Conservation (phyloP, 495 filamentous ascomycete species). For the Penicillium pulvis region DNA sequence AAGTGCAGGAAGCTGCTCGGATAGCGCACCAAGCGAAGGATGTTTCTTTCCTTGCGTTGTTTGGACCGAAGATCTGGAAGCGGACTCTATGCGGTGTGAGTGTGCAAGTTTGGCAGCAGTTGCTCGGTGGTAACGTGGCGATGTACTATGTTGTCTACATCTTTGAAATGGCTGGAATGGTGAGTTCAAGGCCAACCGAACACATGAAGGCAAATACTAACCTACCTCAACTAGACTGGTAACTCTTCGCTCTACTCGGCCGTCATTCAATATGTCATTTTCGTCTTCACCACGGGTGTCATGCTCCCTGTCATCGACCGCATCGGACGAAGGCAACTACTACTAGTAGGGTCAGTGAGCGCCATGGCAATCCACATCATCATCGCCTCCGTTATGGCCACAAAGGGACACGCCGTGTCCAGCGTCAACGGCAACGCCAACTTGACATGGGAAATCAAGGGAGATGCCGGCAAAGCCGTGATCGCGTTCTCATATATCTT, state of each 20-base stretch:
- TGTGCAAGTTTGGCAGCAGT: conserved; percentile 72
- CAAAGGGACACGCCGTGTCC: conserved; percentile 55
- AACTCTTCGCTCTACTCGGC: conserved; percentile 69
- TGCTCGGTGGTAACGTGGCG: conserved; percentile 66
- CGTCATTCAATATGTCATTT: conserved; percentile 73
- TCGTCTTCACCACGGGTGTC: conserved; percentile 68
- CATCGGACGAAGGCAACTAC: conserved; percentile 69
- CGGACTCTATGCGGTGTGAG: conserved; percentile 66
- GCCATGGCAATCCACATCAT: conserved; percentile 71
- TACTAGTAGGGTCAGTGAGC: conserved; percentile 66
- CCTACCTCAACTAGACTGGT: conserved; percentile 42
- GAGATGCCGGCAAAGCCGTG: conserved; percentile 64
- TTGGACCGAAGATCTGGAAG: conserved; percentile 67
- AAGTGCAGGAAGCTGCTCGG: conserved; percentile 62
- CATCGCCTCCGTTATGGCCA: conserved; percentile 55
- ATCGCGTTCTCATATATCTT: conserved; percentile 81
- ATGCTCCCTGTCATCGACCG: conserved; percentile 75
- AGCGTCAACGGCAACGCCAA: conserved; percentile 66
- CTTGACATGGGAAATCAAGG: conserved; percentile 63
- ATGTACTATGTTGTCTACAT: conserved; percentile 76
- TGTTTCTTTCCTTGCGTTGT: conserved; percentile 61
- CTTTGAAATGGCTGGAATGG: conserved; percentile 63
- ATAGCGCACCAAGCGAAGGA: conserved; percentile 53
- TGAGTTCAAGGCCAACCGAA: conserved; percentile 13
- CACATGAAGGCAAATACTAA: background rate